Base-by-base conservation (phyloP, 2,329 filamentous ascomycete species). In the Pseudopyricularia javanii region DNA sequence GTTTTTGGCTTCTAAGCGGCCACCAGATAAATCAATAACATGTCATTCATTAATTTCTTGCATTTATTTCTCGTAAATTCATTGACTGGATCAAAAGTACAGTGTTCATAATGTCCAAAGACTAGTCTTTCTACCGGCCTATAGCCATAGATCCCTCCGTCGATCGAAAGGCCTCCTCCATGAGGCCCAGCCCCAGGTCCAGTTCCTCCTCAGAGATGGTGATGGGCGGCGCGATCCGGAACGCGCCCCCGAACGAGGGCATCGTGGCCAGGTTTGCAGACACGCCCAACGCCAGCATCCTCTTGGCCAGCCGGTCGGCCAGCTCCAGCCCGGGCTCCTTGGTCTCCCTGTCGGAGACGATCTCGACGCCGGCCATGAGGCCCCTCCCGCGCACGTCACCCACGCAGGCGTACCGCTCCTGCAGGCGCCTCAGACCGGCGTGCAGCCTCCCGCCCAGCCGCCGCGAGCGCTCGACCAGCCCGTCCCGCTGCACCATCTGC, bases 301-400 rank as follows among this genome's bases (percentile, higher is more conserved):
- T 24, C 4, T 45, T 50, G 2, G 52, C 37, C 4, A 83, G 65
- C 0, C 58, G 58, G 54, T 69, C 66, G 0, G 74, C 77, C 24
- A 82, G 61, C 4, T 75, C 73, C 2, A 69, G 55, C 0, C 66
- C 74, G 0, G 73, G 73, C 2, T 59, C 63, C 55, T 78, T 80
- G 33, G 14, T 14, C 11, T 66, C 60, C 2, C 69, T 61, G 58
- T 80, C 70, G 0, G 64, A 64, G 1, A 84, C 74, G 56, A 83
- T 79, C 63, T 83, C 79, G 7, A 82, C 65, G 2, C 78, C 79
- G 0, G 72, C 70, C 70, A 83, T 74, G 8, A 83, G 66, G 0
- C 80, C 80, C 0, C 78, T 69, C 0, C 79, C 79, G 9, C 80
- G 72, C 0, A 84, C 73, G 59, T 83, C 79, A 1, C 80, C 80